These are phyloP conservation scores for Aspergillus piperis DNA, from an alignment of 2,329 filamentous ascomycete species.

Conservation along the genomic window DNA sequence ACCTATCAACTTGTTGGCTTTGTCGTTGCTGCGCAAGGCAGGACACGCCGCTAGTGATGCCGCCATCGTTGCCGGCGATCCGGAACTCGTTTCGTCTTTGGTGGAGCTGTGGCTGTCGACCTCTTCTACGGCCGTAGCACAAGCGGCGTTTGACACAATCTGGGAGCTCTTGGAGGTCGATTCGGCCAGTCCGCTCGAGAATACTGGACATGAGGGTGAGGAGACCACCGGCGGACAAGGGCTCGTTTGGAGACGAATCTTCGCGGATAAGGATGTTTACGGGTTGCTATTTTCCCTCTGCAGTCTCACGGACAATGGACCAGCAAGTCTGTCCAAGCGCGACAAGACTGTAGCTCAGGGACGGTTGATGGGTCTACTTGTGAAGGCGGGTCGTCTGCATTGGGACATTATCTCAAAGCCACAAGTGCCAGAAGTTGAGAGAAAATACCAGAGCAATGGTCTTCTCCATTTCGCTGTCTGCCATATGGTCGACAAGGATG, in stretches of 20 bases:
- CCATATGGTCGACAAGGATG: slow-evolving; percentile 59
- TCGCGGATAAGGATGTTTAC: slow-evolving; percentile 62
- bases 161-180: slow-evolving; percentile 56
- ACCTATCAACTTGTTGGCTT: slow-evolving; percentile 59
- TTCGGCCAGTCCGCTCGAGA: slow-evolving; percentile 36
- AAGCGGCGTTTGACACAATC: slow-evolving; percentile 55
- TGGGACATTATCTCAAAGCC: slow-evolving; percentile 56
- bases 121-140: slow-evolving; percentile 56
- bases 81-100: slow-evolving; percentile 56
- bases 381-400: slow-evolving; percentile 55
- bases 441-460: slow-evolving; percentile 40
- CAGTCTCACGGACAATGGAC: slow-evolving; percentile 44
- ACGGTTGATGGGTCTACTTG: slow-evolving; percentile 60
- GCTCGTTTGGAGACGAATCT: slow-evolving; percentile 63
- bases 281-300: slow-evolving; percentile 58
- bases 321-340: slow-evolving; percentile 48
- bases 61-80: slow-evolving; percentile 59
- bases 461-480: slow-evolving; percentile 58
- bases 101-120: slow-evolving; percentile 62
- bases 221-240: slow-evolving; percentile 47
- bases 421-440: slow-evolving; percentile 56
- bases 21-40: slow-evolving; percentile 60
- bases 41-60: slow-evolving; percentile 54
- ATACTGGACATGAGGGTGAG: slow-evolving; percentile 23
- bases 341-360: slow-evolving; percentile 63